Conservation (phyloP, 2,329 filamentous ascomycete genomes). For the Keithomyces neogunnii region DNA sequence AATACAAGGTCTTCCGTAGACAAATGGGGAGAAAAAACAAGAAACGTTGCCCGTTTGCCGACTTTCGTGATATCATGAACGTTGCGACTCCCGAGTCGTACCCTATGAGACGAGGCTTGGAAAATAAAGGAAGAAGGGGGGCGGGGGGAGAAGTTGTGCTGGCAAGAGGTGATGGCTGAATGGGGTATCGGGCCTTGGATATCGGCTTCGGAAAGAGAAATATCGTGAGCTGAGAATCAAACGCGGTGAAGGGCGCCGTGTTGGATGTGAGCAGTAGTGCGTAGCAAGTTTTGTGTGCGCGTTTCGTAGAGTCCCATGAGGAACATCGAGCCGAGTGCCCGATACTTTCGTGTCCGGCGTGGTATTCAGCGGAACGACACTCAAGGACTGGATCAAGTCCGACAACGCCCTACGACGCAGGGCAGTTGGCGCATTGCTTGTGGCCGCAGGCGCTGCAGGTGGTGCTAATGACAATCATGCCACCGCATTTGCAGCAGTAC, state of each 20-base stretch:
- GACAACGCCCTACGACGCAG: constrained; percentile 8
- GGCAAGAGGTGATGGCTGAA: background rate
- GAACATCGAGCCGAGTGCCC: too few relatives aligned
- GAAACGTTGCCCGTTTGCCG: background rate
- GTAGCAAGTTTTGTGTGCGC: background rate
- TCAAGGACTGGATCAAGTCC: background rate
- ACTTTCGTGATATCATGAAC: too few relatives aligned
- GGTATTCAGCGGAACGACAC: background rate
- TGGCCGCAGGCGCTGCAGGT: constrained; percentile 42
- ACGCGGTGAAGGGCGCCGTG: background rate
- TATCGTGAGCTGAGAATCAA: background rate
- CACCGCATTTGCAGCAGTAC: constrained; percentile 47
- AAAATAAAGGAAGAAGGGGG: background rate
- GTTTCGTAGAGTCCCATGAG: background rate
- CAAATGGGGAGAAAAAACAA: too few relatives aligned
- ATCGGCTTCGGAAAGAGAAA: background rate
- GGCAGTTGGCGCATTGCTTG: constrained; percentile 40
- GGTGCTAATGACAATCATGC: constrained; percentile 49
- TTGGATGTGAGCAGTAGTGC: background rate
- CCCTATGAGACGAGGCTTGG: background rate
- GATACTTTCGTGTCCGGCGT: too few relatives aligned
- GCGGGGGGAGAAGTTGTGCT: too few relatives aligned
- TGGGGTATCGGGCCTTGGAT: background rate
- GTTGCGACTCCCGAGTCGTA: too few relatives aligned
- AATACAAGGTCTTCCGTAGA: too few relatives aligned